These are phyloP conservation scores for Croton setiger DNA, from an alignment of 441 rosid genomes.

Conservation along the genomic window DNA sequence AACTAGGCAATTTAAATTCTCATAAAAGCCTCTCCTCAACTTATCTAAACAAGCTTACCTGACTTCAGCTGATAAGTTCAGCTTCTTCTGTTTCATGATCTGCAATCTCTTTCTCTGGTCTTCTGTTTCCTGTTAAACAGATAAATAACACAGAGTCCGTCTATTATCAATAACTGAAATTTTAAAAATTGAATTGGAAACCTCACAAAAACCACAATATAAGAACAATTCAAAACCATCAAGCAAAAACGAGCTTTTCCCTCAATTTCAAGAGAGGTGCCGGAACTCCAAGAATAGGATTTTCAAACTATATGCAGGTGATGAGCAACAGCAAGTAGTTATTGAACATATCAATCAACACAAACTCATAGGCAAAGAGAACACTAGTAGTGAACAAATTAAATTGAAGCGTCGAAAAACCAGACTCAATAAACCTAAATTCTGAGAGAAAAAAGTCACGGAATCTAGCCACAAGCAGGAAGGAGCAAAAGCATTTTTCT, in stretches of 20 bases:
- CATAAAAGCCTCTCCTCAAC: not conserved
- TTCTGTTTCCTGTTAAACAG: slow-evolving; percentile 59
- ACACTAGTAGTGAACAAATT: not conserved
- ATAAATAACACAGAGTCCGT: not conserved
- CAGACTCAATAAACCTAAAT: not conserved
- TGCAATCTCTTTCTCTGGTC: slow-evolving; percentile 44
- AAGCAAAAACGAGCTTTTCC: too few relatives aligned
- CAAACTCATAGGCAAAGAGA: not conserved
- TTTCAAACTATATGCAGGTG: not conserved
- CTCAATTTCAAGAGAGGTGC: not conserved
- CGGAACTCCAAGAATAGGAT: not conserved
- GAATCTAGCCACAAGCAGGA: not conserved
- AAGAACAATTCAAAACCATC: not conserved
- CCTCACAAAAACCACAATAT: not conserved
- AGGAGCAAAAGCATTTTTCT: not conserved
- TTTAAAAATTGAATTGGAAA: not conserved
- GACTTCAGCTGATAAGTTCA: slow-evolving; percentile 65
- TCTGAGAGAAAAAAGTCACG: not conserved
- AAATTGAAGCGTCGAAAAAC: not conserved
- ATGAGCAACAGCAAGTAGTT: not conserved
- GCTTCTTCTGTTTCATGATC: slow-evolving; percentile 49
- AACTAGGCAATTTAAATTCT: not conserved
- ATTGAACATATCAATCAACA: not conserved
- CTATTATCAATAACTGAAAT: not conserved
- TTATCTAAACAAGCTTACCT: slow-evolving; percentile 37